Evolutionary conservation across 1,284 basidiomycete genomes (phyloP), one percentile per base, ranked within the genome.

Genomic region (Melampsora larici-populina): DNA sequence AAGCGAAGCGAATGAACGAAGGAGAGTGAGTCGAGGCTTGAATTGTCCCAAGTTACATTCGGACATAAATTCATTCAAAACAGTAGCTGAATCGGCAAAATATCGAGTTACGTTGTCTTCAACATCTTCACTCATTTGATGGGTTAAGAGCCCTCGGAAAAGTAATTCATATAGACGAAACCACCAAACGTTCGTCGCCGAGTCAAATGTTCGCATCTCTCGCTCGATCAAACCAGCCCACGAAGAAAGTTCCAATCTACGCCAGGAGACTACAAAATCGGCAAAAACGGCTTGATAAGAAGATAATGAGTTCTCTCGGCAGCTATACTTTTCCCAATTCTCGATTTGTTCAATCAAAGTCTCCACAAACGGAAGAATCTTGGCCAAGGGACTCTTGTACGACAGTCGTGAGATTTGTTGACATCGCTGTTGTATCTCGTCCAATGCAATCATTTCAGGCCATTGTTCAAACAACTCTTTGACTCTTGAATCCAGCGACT

Each of bases 401-500:
- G 89, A 87, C 24, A 96, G 86, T 0, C 85, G 83, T 58, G 94
- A 85, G 69, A 96, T 87, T 7, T 86, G 85, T 49, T 91, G 87
- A 81, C 92, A 95, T 31, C 92, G 91, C 76, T 89, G 88, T 33
- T 87, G 86, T 64, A 99, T 88, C 83, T 97, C 91, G 74, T 91
- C 91, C 43, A 98, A 86, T 6, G 97, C 93, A 90, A 96, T 94
- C 83, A 99, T 97, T 80, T 99, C 97, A 0, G 97, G 96, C 94
- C 94, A 98, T 80, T 94, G 91, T 78, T 86, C 84, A 51, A 92
- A 87, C 29, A 98, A 86, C 0, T 70, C 78, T 18, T 64, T 36
- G 17, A 77, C 67, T 51, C 33, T 63, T 31, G 21, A 29, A 18
- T 51, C 75, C 43, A 77, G 26, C 7, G 65, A 55, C 31, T 63